A percentile compares a stretch with the other conserved stretches of the same genome.
These are phyloP conservation scores for Podospora pseudocomata DNA, from an alignment of 495 filamentous ascomycete species.

Conservation along the genomic window DNA sequence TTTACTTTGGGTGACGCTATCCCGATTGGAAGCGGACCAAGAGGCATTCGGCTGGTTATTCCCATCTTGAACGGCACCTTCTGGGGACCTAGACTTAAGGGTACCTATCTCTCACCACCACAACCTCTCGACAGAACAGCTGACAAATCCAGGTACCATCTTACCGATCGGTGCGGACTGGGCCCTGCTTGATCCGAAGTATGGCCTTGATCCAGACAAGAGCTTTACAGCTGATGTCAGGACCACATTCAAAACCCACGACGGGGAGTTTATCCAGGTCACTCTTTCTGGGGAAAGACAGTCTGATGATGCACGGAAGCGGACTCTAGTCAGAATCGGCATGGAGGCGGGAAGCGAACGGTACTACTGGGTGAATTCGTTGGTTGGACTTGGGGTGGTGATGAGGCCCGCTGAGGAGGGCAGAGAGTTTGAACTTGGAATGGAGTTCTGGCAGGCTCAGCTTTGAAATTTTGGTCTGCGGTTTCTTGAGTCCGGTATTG, in stretches of 20 bases:
- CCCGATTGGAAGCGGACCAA: constrained; percentile 11
- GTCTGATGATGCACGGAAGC: constrained; percentile 5
- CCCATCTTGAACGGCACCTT: constrained; percentile 21
- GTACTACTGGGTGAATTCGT: constrained; percentile 21
- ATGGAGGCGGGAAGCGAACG: constrained; percentile 12
- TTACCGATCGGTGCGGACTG: constrained; percentile 23
- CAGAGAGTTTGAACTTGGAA: background rate
- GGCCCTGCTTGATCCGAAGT: constrained; percentile 19
- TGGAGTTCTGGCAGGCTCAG: background rate
- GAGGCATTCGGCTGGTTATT: constrained; percentile 16
- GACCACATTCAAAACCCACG: constrained; percentile 18
- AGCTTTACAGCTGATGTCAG: constrained; percentile 21
- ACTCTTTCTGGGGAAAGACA: constrained; percentile 16
- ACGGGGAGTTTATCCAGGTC: constrained; percentile 18
- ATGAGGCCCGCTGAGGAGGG: background rate
- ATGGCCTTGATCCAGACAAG: constrained; percentile 6
- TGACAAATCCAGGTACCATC: constrained; percentile 15
- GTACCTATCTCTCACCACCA: background rate
- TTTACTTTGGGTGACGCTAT: constrained; percentile 18
- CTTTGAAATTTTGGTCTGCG: background rate
- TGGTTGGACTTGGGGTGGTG: constrained; percentile 17
- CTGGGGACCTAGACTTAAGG: constrained; percentile 20
- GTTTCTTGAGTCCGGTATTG: background rate
- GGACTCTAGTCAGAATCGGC: constrained; percentile 7
- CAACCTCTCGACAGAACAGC: background rate